phyloP scores from a whole-genome alignment of 2,329 filamentous ascomycete species.

The Fusarium albosuccineum region DNA sequence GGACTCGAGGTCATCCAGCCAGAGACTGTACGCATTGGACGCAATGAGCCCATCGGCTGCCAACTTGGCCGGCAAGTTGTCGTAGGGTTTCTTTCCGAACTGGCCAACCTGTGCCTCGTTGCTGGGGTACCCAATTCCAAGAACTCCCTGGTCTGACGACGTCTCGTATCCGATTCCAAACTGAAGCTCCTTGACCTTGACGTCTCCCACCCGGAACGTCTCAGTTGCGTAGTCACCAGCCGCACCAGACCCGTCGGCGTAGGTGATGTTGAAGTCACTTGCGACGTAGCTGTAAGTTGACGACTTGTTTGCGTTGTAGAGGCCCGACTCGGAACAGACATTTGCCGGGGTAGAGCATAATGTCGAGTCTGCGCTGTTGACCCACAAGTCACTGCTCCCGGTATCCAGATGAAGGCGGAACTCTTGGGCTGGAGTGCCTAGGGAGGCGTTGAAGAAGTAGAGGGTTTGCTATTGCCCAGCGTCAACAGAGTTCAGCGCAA shows the following conservation, averaged over 20 bases:
- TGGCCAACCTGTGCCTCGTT: conserved; percentile 82
- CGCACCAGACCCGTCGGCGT: conserved; percentile 84
- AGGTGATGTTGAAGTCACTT: conserved; percentile 87
- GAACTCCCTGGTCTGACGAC: conserved; percentile 75
- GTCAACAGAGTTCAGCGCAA: conserved; percentile 1
- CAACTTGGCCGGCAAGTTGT: conserved; percentile 77
- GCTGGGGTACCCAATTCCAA: conserved; percentile 84
- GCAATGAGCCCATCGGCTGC: conserved; percentile 70
- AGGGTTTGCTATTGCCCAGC: conserved; percentile 64
- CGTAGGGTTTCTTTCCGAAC: conserved; percentile 67
- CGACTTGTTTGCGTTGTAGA: conserved; percentile 77
- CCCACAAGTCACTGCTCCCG: conserved; percentile 77
- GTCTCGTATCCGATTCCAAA: conserved; percentile 80
- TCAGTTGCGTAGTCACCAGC: conserved; percentile 85
- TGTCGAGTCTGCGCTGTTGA: conserved; percentile 73
- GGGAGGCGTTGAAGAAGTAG: conserved; percentile 72
- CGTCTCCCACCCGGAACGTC: conserved; percentile 70
- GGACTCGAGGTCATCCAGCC: conserved; percentile 78
- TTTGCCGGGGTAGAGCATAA: conserved; percentile 65
- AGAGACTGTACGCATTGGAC: conserved; percentile 79
- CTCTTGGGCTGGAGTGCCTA: conserved; percentile 72
- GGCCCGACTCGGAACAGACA: conserved; percentile 72
- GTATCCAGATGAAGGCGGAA: conserved; percentile 75
- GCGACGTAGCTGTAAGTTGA: conserved; percentile 82
- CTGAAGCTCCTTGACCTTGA: conserved; percentile 69